A percentile compares a stretch with the other conserved stretches of the same genome.
Conservation (phyloP, 495 filamentous ascomycete genomes). For the Hypoxylon crocopeplum region DNA sequence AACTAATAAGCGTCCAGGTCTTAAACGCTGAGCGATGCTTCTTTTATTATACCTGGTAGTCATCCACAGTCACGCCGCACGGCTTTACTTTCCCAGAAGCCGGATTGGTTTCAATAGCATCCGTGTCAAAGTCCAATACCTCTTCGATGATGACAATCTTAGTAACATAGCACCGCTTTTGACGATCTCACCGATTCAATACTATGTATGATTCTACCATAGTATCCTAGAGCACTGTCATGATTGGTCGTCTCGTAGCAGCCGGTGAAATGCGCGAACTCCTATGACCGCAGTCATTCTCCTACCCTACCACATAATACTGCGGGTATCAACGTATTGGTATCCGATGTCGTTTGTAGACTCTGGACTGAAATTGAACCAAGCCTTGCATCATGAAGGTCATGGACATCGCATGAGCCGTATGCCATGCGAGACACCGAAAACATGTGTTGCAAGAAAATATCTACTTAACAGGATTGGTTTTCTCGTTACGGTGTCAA, state of each 20-base stretch:
- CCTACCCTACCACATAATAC: constrained; percentile 13
- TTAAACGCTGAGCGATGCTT: constrained; percentile 20
- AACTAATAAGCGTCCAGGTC: constrained; percentile 3
- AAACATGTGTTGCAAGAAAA: constrained; percentile 10
- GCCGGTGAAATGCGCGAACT: constrained; percentile 26
- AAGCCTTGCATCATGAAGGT: constrained; percentile 13
- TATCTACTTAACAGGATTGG: constrained; percentile 5
- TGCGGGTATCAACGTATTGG: constrained; percentile 19
- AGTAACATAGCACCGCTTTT: constrained; percentile 23
- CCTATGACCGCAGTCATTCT: constrained; percentile 30
- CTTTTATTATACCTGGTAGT: constrained; percentile 10
- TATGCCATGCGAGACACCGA: constrained; percentile 11
- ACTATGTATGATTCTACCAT: neutral
- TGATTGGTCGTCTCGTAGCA: constrained; percentile 26
- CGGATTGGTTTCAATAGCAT: no score
- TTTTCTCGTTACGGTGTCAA: no score
- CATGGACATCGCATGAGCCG: constrained; percentile 12
- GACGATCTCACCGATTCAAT: constrained; percentile 19
- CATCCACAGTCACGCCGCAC: no score
- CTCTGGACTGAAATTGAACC: constrained; percentile 10
- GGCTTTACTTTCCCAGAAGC: no score
- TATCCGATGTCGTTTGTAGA: constrained; percentile 3
- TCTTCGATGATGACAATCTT: constrained; percentile 23
- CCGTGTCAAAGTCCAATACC: no score
- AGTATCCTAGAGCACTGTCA: constrained; percentile 5